phyloP scores from a whole-genome alignment of 208 protist genomes.

The Trichomonas gallinae region DNA sequence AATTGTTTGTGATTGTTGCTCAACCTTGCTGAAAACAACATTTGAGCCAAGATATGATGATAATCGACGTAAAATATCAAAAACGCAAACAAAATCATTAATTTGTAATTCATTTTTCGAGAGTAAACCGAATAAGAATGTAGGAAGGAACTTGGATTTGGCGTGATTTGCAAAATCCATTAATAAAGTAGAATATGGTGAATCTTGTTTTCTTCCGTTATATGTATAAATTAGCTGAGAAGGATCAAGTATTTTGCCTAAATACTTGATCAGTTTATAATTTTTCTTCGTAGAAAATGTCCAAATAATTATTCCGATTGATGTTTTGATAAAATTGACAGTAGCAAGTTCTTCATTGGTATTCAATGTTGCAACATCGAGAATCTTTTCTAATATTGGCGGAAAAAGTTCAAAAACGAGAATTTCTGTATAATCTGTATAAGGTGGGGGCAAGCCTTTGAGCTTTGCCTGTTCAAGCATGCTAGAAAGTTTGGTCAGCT shows the following conservation, averaged over 20 bases:
- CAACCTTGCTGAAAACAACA: background rate
- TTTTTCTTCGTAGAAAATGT: background rate
- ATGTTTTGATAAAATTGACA: background rate
- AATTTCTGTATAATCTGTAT: background rate
- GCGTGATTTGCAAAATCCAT: background rate
- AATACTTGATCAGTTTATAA: background rate
- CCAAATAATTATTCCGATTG: background rate
- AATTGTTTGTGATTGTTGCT: background rate
- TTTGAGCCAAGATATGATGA: background rate
- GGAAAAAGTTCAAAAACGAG: background rate
- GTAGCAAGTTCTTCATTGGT: background rate
- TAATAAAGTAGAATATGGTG: background rate
- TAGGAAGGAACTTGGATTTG: background rate
- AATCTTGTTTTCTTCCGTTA: background rate
- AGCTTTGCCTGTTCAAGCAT: background rate
- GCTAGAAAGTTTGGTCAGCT: background rate
- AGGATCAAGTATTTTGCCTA: background rate
- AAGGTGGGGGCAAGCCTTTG: background rate
- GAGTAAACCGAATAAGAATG: background rate
- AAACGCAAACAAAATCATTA: background rate
- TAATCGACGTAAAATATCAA: background rate
- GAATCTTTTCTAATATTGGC: background rate
- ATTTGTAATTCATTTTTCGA: background rate
- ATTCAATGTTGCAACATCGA: background rate
- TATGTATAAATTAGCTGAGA: background rate